Base-by-base conservation (phyloP, 2,329 filamentous ascomycete genomes). In the Botrytis tulipae region DNA sequence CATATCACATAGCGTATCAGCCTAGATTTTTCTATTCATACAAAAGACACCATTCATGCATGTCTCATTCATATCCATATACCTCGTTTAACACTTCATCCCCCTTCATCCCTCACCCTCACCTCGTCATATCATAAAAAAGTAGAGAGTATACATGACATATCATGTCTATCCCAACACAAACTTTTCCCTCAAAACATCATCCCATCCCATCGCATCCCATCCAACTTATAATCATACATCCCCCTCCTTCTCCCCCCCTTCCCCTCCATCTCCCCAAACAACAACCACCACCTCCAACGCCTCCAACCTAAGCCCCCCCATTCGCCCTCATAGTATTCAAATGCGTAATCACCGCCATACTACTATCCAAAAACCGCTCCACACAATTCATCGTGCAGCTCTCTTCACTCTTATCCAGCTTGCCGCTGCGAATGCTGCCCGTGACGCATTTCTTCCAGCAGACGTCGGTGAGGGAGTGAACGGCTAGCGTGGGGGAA, bases 371-470 rank as follows among this genome's bases (percentile, higher is more conserved):
- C 84, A 98, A 87, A 84, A 97, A 98, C 73, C 96, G 88, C 80
- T 97, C 93, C 73, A 98, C 94, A 81, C 96, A 99, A 86, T 97
- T 98, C 82, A 91, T 87, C 82, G 97, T 88, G 83, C 96, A 99
- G 14, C 86, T 84, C 85, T 96, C 91, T 85, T 99, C 96, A 75
- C 84, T 85, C 80, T 87, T 88, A 78, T 97, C 93, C 77, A 99
- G 86, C 79, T 90, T 89, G 42, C 90, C 88, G 75, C 87, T 88
- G 78, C 91, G 90, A 82, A 98, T 91, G 73, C 86, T 87, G 71
- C 90, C 86, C 14, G 92, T 92, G 75, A 98, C 87, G 86, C 96
- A 99, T 85, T 98, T 98, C 82, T 91, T 94, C 91, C 95, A 99
- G 88, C 96, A 99, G 75, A 92, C 89, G 79, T 96, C 92, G 61